Base-by-base conservation (phyloP, 495 filamentous ascomycete species). In the Xylaria scruposa region DNA sequence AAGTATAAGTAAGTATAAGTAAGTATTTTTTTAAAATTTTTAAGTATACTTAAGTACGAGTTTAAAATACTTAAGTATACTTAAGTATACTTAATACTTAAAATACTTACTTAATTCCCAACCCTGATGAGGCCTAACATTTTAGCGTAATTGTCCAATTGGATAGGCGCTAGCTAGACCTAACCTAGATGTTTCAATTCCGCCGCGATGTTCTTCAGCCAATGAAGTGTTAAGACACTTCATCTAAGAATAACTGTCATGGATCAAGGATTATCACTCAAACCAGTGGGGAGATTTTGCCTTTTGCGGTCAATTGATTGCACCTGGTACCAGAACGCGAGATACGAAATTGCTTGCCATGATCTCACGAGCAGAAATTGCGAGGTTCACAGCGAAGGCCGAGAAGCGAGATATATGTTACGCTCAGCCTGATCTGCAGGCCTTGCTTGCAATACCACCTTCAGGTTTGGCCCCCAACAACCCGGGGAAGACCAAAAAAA, bases 121-220 rank as follows among this genome's bases (percentile, higher is more conserved):
- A n/a, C n/a, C n/a, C n/a, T 31, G 3, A 21, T n/a, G 13, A 47
- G 15, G 17, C 12, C 21, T 36, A 24, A 8, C 4, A 40, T 56
- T 19, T 29, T 26, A 13, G 29, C 26, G 59, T 54, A 21, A 21
- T 10, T 24, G n/a, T 31, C 38, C 31, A 47, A 38, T 38, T 63
- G 61, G 31, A 38, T 46, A 36, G 4, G 69, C 33, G 61, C 61
- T 47, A 29, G 61, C 61, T 47, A 29, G 61, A 64, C 40, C 12
- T n/a, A 46, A 2, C 3, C 6, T 2, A 67, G 33, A 54, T 53
- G n/a, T 33, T 26, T 4, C 49, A 36, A 53, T 31, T 53, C 31
- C 62, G 62, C 29, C 31, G 31, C 63, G 21, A 40, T 19, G n/a
- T 67, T 53, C 63, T 51, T 38, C n/a, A 29, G 46, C 63, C 44